Evolutionary conservation across 169 alveolate genomes (phyloP).

Genomic region (Blepharisma undulans): DNA sequence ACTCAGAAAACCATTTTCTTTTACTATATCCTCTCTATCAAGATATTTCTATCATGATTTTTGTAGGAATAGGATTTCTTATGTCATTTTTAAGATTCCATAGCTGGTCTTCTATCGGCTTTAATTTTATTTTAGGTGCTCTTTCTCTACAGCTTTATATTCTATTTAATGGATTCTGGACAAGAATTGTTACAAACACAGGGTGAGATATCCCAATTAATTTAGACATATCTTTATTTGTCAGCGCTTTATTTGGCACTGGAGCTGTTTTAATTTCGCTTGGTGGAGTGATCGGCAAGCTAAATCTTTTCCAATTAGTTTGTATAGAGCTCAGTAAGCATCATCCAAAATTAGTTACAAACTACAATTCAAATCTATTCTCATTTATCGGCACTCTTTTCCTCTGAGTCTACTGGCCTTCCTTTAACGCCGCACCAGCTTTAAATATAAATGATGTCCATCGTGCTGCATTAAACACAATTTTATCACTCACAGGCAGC

Average conservation of each 20-base stretch:
- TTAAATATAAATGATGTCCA: conserved; percentile 38
- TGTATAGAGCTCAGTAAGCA: conserved; percentile 46
- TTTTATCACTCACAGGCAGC: conserved; percentile 56
- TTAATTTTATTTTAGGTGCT: conserved; percentile 60
- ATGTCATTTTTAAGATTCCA: conserved; percentile 65
- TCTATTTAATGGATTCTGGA: background rate
- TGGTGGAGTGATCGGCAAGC: conserved; percentile 82
- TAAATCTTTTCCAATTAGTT: conserved; percentile 60
- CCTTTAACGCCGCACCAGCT: conserved; percentile 57
- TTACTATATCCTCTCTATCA: conserved; percentile 32
- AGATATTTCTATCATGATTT: conserved; percentile 75
- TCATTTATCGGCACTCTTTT: conserved; percentile 74
- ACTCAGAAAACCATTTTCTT: background rate
- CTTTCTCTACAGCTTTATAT: conserved; percentile 51
- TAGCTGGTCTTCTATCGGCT: conserved; percentile 68
- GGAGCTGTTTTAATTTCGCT: conserved; percentile 68
- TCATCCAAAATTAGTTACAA: conserved; percentile 42
- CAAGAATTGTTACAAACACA: conserved; percentile 24
- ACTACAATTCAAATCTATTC: conserved; percentile 57
- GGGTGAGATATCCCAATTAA: background rate
- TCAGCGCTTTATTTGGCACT: conserved; percentile 33
- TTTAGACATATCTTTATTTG: background rate
- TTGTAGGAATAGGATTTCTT: conserved; percentile 80
- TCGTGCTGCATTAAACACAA: conserved; percentile 56
- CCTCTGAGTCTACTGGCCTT: conserved; percentile 74